These are phyloP conservation scores for Alternaria infectoria DNA, from an alignment of 2,329 filamentous ascomycete genomes.

Conservation along the genomic window DNA sequence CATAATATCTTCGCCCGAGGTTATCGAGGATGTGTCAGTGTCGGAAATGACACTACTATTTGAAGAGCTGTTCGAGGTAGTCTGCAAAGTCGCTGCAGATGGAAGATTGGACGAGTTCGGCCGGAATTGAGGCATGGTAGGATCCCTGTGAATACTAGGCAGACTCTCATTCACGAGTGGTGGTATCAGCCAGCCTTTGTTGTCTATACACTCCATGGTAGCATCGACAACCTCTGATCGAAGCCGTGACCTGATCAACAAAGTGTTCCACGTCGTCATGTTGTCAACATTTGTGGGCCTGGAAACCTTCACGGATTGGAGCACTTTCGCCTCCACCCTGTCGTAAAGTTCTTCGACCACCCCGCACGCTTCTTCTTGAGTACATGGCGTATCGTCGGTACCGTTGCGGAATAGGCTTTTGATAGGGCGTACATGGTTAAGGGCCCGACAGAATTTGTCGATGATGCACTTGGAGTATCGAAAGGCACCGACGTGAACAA, in stretches of 20 bases:
- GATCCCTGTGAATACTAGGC: slow-evolving; percentile 53
- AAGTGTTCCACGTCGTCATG: slow-evolving; percentile 30
- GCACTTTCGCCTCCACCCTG: slow-evolving; percentile 23
- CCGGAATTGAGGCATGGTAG: slow-evolving; percentile 72
- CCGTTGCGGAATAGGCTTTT: slow-evolving; percentile 13
- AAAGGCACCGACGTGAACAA: slow-evolving; percentile 32
- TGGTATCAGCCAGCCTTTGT: slow-evolving; percentile 24
- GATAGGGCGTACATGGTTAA: slow-evolving; percentile 11
- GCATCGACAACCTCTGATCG: slow-evolving; percentile 25
- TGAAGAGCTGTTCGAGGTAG: slow-evolving; percentile 1
- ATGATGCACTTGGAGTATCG: slow-evolving; percentile 35
- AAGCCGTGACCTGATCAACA: slow-evolving; percentile 31
- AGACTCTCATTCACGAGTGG: not conserved
- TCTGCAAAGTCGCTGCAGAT: not conserved
- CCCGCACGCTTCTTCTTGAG: slow-evolving; percentile 3
- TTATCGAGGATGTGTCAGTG: slow-evolving; percentile 4
- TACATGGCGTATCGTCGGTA: slow-evolving; percentile 3
- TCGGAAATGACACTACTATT: slow-evolving; percentile 2
- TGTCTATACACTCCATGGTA: slow-evolving; percentile 16
- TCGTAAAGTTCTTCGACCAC: slow-evolving; percentile 18
- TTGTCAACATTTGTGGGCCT: slow-evolving; percentile 16
- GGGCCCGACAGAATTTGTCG: slow-evolving; percentile 22
- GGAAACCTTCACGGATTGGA: slow-evolving; percentile 13
- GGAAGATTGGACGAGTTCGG: slow-evolving; percentile 56
- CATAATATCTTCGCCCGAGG: not conserved